Base-by-base conservation (phyloP, 106 monocot species). In the Acanthochlamys bracteata region DNA sequence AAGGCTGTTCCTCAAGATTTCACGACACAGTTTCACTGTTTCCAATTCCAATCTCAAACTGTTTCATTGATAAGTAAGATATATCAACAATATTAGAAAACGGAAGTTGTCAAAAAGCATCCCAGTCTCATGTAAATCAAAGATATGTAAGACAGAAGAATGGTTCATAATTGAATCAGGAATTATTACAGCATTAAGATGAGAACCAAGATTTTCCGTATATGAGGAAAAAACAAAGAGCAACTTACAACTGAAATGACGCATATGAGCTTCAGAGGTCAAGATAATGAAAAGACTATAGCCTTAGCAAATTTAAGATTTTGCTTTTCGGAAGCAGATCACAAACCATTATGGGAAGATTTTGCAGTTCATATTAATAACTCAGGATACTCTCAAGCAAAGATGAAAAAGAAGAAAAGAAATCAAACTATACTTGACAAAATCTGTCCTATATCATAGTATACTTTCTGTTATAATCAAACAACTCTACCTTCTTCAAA, bases 11-110 rank as follows among this genome's bases (percentile, higher is more conserved):
- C 80, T 60, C 65, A 95, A 24, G 39, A 90, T 95, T 67, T 90
- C 84, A 20, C 90, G 69, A 68, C 87, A 84, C 95, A 90, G 90
- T 78, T 80, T 87, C 52, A 95, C 46, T 9, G 90, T 87, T 73
- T 90, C 95, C 64, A 63, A 60, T 62, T 95, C 95, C 49, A 90
- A 71, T 67, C 80, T 86, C 90, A 64, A 95, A 86, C 90, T 95
- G 73, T 26, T 33, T 22, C n/a, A 49, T 19, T 46, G 15, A 58
- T 24, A 53, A 22, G 42, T 33, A 64, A 20, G 20, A 43, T 42
- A 20, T 11, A 20, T 41, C 20, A 21, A 20, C 33, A 33, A 33
- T 33, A 3, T 33, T 33, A 6, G 33, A 33, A 33, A 33, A 33
- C 33, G 6, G 1, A 33, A 33, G 33, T 33, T 33, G 33, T 33